Evolutionary conservation across 2,329 filamentous ascomycete species (phyloP), one percentile per base, ranked within the genome.

Genomic region (Hansfordia pulvinata): DNA sequence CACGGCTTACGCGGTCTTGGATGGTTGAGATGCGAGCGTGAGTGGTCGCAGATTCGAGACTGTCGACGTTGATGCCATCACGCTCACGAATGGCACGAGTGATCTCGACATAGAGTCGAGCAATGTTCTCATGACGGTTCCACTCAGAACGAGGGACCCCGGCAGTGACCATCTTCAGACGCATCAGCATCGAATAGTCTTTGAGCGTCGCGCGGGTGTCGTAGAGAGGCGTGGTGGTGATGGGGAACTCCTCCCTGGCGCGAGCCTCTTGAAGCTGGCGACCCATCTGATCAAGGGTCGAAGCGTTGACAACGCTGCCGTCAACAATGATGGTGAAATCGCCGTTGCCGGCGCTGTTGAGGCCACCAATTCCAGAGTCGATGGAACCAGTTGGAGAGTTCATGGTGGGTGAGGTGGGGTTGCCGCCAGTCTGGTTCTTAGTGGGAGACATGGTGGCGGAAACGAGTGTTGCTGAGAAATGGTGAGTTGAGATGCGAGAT

Each of bases 1-100:
- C n/a, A n/a, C n/a, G n/a, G n/a, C n/a, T n/a, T n/a, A n/a, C n/a
- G n/a, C n/a, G n/a, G n/a, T n/a, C n/a, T n/a, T n/a, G n/a, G n/a
- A n/a, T n/a, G n/a, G n/a, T n/a, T n/a, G n/a, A n/a, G n/a, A n/a
- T n/a, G 8, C 41, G 42, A 23, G 39, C 32, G 0, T 31, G 20
- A 14, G 44, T 32, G 6, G 39, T 44, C 11, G 36, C 21, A 1
- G 39, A 30, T 3, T 40, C 39, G 22, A 33, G 32, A 8, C 34
- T 14, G 14, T 45, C 27, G 28, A 34, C 12, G 20, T 41, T 14
- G 35, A 36, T 20, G 13, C 42, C 35, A 33, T 58, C 52, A 2
- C 56, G 54, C 11, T 50, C 43, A 4, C 39, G 36, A 23, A 59
- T 56, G 4, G 37, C 37, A 4, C 47, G 46, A 3, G 46, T 35